Percentiles rank a stretch among this genome's conserved stretches.
Conservation (phyloP, 2,329 filamentous ascomycete species). For the Penicillium sclerotiorum region DNA sequence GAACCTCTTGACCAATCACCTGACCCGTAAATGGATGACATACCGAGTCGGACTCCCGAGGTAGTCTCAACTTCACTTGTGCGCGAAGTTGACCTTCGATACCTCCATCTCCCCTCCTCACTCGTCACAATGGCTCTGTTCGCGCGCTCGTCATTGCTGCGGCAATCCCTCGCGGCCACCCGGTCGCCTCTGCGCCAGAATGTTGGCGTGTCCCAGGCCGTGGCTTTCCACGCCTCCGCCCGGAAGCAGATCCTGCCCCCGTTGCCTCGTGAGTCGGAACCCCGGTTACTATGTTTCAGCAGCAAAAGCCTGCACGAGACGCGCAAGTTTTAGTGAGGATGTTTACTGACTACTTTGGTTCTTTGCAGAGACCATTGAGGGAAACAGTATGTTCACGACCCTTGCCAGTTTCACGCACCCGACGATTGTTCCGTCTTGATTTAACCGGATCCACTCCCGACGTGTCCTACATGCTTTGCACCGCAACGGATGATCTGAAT, state of each 20-base stretch:
- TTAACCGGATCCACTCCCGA: neutral
- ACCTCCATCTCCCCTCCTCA: slow-evolving; percentile 17
- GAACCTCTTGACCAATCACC: slow-evolving; percentile 39
- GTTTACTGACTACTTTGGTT: slow-evolving; percentile 47
- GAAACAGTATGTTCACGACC: slow-evolving; percentile 63
- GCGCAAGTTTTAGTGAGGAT: slow-evolving; percentile 1
- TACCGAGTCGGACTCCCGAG: slow-evolving; percentile 44
- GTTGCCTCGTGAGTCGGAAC: slow-evolving; percentile 70
- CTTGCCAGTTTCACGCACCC: neutral
- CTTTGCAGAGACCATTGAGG: slow-evolving; percentile 68
- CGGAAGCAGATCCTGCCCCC: slow-evolving; percentile 77
- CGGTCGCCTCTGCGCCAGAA: slow-evolving; percentile 39
- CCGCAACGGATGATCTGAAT: neutral
- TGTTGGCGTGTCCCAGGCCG: slow-evolving; percentile 56
- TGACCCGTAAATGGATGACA: slow-evolving; percentile 41
- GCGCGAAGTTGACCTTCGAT: slow-evolving; percentile 18
- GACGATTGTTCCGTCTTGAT: slow-evolving; percentile 5
- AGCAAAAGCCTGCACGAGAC: neutral
- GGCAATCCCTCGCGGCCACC: slow-evolving; percentile 40
- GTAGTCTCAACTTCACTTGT: slow-evolving; percentile 36
- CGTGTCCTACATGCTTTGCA: neutral
- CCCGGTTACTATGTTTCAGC: neutral
- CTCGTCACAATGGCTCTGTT: slow-evolving; percentile 44
- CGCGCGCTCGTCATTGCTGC: slow-evolving; percentile 41
- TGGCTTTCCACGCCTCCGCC: slow-evolving; percentile 85